These are phyloP conservation scores for Spiromastix sp. DNA, from an alignment of 2,329 filamentous ascomycete genomes.

Conservation along the genomic window DNA sequence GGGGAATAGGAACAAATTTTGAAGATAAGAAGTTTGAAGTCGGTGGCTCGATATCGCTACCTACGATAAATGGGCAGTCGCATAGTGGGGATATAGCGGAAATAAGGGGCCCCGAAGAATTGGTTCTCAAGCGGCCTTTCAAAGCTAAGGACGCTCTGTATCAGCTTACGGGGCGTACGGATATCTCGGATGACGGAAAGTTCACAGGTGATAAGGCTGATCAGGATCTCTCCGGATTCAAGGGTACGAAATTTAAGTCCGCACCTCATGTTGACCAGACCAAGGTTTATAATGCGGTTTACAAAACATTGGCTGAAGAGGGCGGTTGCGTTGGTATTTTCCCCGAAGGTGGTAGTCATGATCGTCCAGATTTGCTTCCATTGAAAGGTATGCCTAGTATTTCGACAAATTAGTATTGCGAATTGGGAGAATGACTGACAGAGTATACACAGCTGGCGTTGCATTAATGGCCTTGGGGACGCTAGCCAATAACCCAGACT, in stretches of 20 bases:
- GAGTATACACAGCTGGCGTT: slow-evolving; percentile 57
- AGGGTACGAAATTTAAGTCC: slow-evolving; percentile 74
- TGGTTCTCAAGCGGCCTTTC: slow-evolving; percentile 80
- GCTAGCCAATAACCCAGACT: slow-evolving; percentile 72
- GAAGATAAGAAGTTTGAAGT: slow-evolving; percentile 58
- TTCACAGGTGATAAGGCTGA: slow-evolving; percentile 46
- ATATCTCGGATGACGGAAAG: slow-evolving; percentile 57
- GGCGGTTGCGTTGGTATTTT: slow-evolving; percentile 95
- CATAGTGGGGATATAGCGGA: slow-evolving; percentile 77
- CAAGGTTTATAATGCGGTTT: slow-evolving; percentile 87
- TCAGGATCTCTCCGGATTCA: slow-evolving; percentile 47
- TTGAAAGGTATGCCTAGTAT: slow-evolving; percentile 57
- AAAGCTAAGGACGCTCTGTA: slow-evolving; percentile 62
- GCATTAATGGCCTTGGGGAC: slow-evolving; percentile 96
- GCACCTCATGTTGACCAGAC: slow-evolving; percentile 92
- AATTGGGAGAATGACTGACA: slow-evolving; percentile 17
- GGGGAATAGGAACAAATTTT: slow-evolving; percentile 74
- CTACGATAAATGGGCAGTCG: slow-evolving; percentile 68
- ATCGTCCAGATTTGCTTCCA: slow-evolving; percentile 81
- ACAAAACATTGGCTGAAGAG: slow-evolving; percentile 64
- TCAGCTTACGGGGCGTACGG: slow-evolving; percentile 72
- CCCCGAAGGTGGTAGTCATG: slow-evolving; percentile 91
- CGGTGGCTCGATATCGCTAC: slow-evolving; percentile 78
- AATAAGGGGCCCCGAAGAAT: slow-evolving; percentile 67
- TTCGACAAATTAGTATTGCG: not conserved